These are phyloP conservation scores for Pichia scutulata DNA, from an alignment of 805 yeast species.

Conservation along the genomic window DNA sequence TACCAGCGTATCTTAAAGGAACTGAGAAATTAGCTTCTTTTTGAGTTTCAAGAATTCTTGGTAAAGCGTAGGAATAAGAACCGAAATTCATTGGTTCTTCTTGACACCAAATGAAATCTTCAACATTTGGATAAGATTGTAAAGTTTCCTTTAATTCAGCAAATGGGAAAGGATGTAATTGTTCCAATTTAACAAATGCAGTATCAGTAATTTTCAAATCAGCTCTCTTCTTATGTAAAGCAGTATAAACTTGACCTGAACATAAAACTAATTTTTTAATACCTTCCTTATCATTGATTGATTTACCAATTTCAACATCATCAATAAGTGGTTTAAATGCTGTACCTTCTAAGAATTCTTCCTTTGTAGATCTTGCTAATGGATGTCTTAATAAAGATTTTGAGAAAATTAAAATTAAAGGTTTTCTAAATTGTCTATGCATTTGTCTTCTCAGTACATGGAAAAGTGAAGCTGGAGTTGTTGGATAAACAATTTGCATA, in stretches of 20 bases:
- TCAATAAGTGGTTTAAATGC: constrained; percentile 96
- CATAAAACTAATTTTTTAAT: constrained; percentile 81
- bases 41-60: constrained; percentile 74
- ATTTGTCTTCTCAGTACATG: constrained; percentile 96
- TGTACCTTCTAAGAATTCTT: constrained; percentile 85
- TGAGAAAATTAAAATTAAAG: constrained; percentile 81
- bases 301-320: constrained; percentile 77
- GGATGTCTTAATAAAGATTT: constrained; percentile 95
- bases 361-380: constrained; percentile 78
- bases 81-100: constrained; percentile 99
- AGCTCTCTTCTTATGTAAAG: constrained; percentile 84
- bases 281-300: constrained; percentile 69
- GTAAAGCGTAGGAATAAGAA: constrained; percentile 68
- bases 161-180: constrained; percentile 98
- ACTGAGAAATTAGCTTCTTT: constrained; percentile 61
- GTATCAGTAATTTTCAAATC: constrained; percentile 69
- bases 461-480: constrained; percentile 95
- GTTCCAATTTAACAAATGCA: constrained; percentile 86
- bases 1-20: constrained; percentile 80
- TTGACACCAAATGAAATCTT: constrained; percentile 94
- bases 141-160: constrained; percentile 84
- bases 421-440: constrained; percentile 98
- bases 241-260: constrained; percentile 92
- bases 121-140: constrained; percentile 68
- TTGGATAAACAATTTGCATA: constrained; percentile 96